Percentiles rank a stretch among this genome's conserved stretches.
These are phyloP conservation scores for Nevesoporus exiguus DNA, from an alignment of 768 basidiomycete species.

Conservation along the genomic window DNA sequence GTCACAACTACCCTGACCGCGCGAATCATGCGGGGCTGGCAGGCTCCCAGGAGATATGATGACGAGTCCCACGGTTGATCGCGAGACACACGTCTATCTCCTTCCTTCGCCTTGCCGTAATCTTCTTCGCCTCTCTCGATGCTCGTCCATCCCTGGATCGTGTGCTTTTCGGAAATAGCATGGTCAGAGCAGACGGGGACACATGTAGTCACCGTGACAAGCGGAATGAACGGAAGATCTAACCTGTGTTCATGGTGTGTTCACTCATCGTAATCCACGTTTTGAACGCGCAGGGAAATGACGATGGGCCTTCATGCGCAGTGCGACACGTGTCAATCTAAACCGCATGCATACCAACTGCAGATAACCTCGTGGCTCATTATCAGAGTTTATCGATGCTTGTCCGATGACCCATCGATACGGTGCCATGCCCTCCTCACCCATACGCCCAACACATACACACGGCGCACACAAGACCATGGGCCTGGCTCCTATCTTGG, in stretches of 20 bases:
- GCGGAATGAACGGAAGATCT: neutral
- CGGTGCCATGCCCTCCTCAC: neutral
- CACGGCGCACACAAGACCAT: neutral
- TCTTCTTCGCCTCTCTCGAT: neutral
- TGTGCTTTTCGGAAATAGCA: neutral
- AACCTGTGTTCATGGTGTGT: slow-evolving; percentile 3
- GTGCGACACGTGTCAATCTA: neutral
- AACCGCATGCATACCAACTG: neutral
- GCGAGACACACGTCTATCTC: slow-evolving; percentile 3
- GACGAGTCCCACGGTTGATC: neutral
- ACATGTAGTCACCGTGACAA: neutral
- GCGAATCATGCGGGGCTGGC: slow-evolving; percentile 6
- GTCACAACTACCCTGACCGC: neutral
- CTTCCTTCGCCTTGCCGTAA: neutral
- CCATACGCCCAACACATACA: neutral
- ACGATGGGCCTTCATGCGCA: neutral
- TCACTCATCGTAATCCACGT: slow-evolving; percentile 5
- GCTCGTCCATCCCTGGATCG: neutral
- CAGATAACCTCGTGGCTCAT: slow-evolving; percentile 12
- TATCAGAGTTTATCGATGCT: slow-evolving; percentile 18
- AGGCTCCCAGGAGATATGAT: neutral
- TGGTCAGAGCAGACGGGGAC: neutral
- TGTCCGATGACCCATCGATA: neutral
- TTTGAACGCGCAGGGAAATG: neutral
- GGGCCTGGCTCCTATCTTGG: neutral